Percentiles rank a stretch among this genome's conserved stretches.
These are phyloP conservation scores for Colletotrichum sp. DNA, from an alignment of 2,329 filamentous ascomycete genomes.

Conservation along the genomic window DNA sequence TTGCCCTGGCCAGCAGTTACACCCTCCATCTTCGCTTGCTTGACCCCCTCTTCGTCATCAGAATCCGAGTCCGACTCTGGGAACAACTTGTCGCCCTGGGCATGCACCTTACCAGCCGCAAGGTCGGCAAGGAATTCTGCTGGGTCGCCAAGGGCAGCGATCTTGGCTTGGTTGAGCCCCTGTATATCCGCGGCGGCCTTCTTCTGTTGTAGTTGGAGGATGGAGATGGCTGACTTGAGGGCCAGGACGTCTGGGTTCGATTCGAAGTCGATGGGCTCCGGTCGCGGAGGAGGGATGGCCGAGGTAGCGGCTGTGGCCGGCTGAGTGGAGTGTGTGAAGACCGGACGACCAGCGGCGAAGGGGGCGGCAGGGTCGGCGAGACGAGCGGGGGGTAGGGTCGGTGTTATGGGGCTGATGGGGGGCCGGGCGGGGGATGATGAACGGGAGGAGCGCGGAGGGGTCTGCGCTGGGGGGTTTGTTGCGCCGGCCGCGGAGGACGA, in stretches of 20 bases:
- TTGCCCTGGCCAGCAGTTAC: background rate
- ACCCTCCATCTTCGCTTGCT: background rate
- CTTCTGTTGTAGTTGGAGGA: conserved; percentile 84
- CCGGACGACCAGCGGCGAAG: conserved; percentile 38
- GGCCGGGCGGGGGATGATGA: conserved; percentile 53
- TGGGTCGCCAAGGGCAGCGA: conserved; percentile 73
- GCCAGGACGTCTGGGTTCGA: conserved; percentile 87
- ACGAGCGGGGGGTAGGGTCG: conserved; percentile 46
- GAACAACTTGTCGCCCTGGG: conserved; percentile 36
- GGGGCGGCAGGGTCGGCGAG: conserved; percentile 28
- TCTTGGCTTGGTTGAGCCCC: conserved; percentile 71
- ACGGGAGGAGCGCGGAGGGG: conserved; percentile 27
- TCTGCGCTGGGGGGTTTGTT: conserved; percentile 1
- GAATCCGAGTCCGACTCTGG: conserved; percentile 23
- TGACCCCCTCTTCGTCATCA: conserved; percentile 32
- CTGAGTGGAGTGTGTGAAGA: conserved; percentile 51
- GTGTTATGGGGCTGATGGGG: conserved; percentile 61
- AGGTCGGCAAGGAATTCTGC: conserved; percentile 75
- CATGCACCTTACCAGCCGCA: conserved; percentile 62
- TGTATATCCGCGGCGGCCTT: conserved; percentile 79
- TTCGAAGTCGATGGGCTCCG: conserved; percentile 61
- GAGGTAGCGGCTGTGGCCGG: conserved; percentile 35
- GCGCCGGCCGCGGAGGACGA: background rate
- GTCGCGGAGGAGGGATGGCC: conserved; percentile 51
- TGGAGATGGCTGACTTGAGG: conserved; percentile 81